Evolutionary conservation across 177 flowering plant species (phyloP), one percentile per base, ranked within the genome.

Genomic region (Vitis hybrid): DNA sequence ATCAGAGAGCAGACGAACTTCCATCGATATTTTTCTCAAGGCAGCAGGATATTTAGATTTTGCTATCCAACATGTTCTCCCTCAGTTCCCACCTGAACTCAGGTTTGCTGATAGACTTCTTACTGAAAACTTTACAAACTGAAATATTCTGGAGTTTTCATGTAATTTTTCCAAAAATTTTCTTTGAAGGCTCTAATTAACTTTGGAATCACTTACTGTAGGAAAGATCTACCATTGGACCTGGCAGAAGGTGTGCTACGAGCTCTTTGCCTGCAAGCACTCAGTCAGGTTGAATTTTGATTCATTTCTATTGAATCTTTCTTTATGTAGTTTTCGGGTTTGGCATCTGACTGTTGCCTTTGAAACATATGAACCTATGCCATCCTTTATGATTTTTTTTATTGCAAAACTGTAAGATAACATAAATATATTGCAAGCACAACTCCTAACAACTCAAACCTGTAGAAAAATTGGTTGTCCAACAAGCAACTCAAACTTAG

Each of bases 1-100:
- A 12, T 33, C 84, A 95, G 99, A 92, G 76, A 87, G 85, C 85
- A 90, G 86, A 72, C 73, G 89, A 61, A 81, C 89, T 53, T 84
- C 95, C 19, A 70, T 95, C 74, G 99, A 95, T 71, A 65, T 90
- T 73, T 89, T 95, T 78, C 71, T 95, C 67, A 93, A 87, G 83
- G 98, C 91, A 47, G 96, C 97, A 10, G 99, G 99, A 78, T 95
- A 87, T 82, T 81, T 95, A 68, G 97, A 93, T 70, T 95, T 85
- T 81, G 96, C 96, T 75, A 84, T 93, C 49, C 82, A 78, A 52
- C 87, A 93, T 68, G 90, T 95, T 73, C 88, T 90, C 47, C 99
- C 98, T n/a, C 91, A 86, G 66, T 60, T 95, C 61, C 89, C 99
- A 44, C 64, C 79, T 66, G 94, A 88, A 73, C 63, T 81, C 75